These are phyloP conservation scores for Drosera spatulata DNA, from an alignment of 179 eudicot species.

Conservation along the genomic window DNA sequence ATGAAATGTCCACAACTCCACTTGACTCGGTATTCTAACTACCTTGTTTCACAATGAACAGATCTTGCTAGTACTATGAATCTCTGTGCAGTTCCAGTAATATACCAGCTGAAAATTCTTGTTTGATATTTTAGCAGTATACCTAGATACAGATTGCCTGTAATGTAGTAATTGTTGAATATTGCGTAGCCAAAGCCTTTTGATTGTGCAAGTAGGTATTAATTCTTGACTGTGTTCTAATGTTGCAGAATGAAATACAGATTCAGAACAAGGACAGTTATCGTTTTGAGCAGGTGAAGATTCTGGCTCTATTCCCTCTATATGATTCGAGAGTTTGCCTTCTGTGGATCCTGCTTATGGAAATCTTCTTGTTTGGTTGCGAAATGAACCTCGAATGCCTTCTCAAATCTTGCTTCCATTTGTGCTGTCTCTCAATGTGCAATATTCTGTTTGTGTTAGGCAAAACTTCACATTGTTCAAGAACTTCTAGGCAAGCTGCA, in stretches of 20 bases:
- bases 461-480: constrained; percentile 89
- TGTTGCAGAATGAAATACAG: constrained; percentile 72
- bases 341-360: not conserved
- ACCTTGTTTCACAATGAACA: too few relatives aligned
- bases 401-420: too few relatives aligned
- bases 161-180: not conserved
- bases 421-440: too few relatives aligned
- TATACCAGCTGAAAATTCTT: not conserved
- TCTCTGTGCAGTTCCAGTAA: not conserved
- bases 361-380: not conserved
- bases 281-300: constrained; percentile 89
- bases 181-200: not conserved
- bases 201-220: not conserved
- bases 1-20: too few relatives aligned
- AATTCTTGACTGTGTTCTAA: not conserved
- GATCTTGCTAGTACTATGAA: too few relatives aligned
- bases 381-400: not conserved
- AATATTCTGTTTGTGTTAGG: constrained; percentile 27
- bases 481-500: constrained; percentile 95
- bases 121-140: not conserved
- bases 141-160: not conserved
- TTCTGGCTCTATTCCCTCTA: too few relatives aligned
- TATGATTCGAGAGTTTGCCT: not conserved
- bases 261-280: constrained; percentile 73
- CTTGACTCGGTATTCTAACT: too few relatives aligned